A percentile compares a stretch with the other conserved stretches of the same genome.
Evolutionary conservation across 1,284 basidiomycete genomes (phyloP).

Genomic region (Ustilago sp.): DNA sequence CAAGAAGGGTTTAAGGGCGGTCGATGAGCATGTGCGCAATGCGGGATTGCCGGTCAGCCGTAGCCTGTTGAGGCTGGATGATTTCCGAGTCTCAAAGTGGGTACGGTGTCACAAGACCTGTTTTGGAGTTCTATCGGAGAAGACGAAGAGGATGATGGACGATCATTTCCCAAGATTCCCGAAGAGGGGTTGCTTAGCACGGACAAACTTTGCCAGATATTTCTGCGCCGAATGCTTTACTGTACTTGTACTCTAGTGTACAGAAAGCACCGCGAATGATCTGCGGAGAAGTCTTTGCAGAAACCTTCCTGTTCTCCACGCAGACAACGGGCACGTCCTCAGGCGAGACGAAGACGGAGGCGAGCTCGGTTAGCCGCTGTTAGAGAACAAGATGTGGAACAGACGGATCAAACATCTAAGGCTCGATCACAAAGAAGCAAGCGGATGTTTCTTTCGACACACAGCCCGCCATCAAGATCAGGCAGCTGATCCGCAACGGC

Average conservation of each 20-base stretch:
- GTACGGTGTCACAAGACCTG: too few species aligned
- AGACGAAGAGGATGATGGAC: too few species aligned
- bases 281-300: not conserved
- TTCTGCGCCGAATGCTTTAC: not conserved
- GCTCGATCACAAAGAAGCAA: not conserved
- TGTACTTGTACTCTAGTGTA: too few species aligned
- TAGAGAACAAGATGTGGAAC: constrained; percentile 4
- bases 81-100: too few species aligned
- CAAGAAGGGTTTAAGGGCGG: not conserved
- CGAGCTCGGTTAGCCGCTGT: constrained; percentile 27
- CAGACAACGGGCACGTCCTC: not conserved
- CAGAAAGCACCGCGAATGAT: not conserved
- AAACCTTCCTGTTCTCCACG: not conserved
- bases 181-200: constrained; percentile 5
- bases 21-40: not conserved
- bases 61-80: too few species aligned
- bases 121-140: too few species aligned
- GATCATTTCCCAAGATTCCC: constrained; percentile 18
- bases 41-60: constrained; percentile 9
- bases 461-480: not conserved
- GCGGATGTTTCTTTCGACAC: not conserved
- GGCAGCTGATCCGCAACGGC: not conserved
- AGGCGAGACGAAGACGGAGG: constrained; percentile 24
- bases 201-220: constrained; percentile 7
- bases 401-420: constrained; percentile 10